phyloP scores from a whole-genome alignment of 768 basidiomycete species.

The Paxillus rubicundulus region DNA sequence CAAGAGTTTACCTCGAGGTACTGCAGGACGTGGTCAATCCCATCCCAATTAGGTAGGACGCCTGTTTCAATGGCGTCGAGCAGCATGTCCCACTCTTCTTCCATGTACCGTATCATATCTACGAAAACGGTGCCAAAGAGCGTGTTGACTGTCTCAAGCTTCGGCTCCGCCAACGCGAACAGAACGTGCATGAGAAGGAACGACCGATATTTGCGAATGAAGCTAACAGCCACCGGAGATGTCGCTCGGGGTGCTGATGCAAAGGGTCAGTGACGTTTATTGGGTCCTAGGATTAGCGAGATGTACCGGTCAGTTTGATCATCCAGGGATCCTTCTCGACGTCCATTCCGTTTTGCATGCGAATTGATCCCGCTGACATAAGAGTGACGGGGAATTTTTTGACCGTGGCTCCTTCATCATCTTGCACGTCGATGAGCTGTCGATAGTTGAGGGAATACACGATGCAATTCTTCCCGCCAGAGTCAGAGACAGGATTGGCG shows the following conservation, averaged over 20 bases:
- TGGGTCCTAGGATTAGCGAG: not conserved
- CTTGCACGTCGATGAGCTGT: constrained; percentile 4
- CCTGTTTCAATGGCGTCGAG: constrained; percentile 15
- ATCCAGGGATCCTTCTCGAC: constrained; percentile 14
- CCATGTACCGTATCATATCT: constrained; percentile 21
- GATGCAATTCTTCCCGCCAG: constrained; percentile 21
- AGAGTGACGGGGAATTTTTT: constrained; percentile 4
- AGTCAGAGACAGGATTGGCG: constrained; percentile 10
- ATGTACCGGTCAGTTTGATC: constrained; percentile 8
- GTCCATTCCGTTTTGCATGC: constrained; percentile 15
- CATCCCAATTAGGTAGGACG: constrained; percentile 17
- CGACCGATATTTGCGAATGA: constrained; percentile 17
- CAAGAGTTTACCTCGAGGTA: constrained; percentile 12
- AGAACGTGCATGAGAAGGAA: constrained; percentile 21
- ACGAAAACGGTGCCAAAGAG: constrained; percentile 18
- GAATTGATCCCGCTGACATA: constrained; percentile 18
- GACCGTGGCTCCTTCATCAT: not conserved
- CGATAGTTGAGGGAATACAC: constrained; percentile 18
- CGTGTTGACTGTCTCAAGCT: constrained; percentile 15
- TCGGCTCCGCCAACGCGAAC: constrained; percentile 19
- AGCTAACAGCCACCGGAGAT: constrained; percentile 18
- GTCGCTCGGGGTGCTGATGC: constrained; percentile 11
- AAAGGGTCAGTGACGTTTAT: not conserved
- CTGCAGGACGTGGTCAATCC: constrained; percentile 12
- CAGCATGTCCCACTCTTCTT: constrained; percentile 19